These are phyloP conservation scores for Fusarium anthophilum DNA, from an alignment of 2,329 filamentous ascomycete genomes.

Conservation along the genomic window DNA sequence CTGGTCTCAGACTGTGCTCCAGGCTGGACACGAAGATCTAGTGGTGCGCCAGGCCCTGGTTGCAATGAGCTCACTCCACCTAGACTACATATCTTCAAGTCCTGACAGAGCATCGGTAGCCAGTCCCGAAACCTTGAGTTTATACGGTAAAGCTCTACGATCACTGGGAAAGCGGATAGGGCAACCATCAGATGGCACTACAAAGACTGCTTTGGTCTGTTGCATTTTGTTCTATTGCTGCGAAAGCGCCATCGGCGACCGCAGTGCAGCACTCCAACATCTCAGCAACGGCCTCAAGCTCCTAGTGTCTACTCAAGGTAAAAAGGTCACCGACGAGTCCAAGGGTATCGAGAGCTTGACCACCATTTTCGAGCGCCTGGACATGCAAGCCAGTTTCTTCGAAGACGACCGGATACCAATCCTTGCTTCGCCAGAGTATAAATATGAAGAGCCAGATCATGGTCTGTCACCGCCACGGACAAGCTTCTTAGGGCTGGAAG, in stretches of 20 bases:
- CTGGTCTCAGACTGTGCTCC: constrained; percentile 3
- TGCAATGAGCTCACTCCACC: constrained; percentile 12
- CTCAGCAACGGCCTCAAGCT: neutral
- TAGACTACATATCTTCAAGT: neutral
- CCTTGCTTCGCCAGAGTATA: neutral
- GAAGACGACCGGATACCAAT: constrained; percentile 22
- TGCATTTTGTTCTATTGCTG: constrained; percentile 17
- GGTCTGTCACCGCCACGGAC: too few species aligned
- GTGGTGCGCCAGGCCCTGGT: constrained; percentile 4
- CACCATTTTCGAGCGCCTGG: constrained; percentile 7
- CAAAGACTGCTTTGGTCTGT: neutral
- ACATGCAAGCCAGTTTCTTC: constrained; percentile 32
- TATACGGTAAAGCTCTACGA: neutral
- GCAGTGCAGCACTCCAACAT: constrained; percentile 1
- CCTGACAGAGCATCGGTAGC: neutral
- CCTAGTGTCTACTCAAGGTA: neutral
- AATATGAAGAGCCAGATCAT: neutral
- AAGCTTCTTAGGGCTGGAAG: neutral
- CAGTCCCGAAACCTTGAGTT: neutral
- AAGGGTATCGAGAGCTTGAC: neutral
- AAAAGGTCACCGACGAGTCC: neutral
- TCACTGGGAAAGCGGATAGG: neutral
- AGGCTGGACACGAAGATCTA: constrained; percentile 2
- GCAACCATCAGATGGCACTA: neutral
- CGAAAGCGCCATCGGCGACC: constrained; percentile 1